Conservation (phyloP, 257 asterid species). For the Capsicum rhomboideum region DNA sequence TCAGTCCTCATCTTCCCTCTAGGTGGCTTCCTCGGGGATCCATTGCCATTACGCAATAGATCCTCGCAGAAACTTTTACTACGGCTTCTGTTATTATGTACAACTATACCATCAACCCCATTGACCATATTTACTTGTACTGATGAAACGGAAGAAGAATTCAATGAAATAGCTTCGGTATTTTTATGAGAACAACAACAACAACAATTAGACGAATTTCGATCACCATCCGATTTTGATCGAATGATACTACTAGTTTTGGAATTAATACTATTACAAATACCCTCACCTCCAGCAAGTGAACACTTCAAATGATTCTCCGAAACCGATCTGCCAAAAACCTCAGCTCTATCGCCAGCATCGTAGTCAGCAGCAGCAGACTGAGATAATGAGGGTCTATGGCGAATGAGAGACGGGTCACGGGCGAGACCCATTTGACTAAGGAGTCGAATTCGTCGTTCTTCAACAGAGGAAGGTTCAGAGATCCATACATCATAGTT, state of each 20-base stretch:
- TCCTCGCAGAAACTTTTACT: slow-evolving; percentile 12
- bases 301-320: slow-evolving; percentile 24
- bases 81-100: slow-evolving; percentile 17
- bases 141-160: slow-evolving; percentile 3
- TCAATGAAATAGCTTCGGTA: slow-evolving; percentile 3
- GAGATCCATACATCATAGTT: slow-evolving; percentile 92
- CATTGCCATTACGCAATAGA: slow-evolving; percentile 11
- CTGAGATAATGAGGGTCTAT: slow-evolving; percentile 38
- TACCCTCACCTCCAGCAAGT: slow-evolving; percentile 7
- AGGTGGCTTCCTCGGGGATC: slow-evolving; percentile 33
- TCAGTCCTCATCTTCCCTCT: slow-evolving; percentile 20
- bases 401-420: slow-evolving; percentile 71
- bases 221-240: slow-evolving; percentile 15
- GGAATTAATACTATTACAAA: not conserved
- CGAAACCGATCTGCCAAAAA: slow-evolving; percentile 8
- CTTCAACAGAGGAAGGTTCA: slow-evolving; percentile 75
- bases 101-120: slow-evolving; percentile 17
- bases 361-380: slow-evolving; percentile 2
- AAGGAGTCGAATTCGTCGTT: slow-evolving; percentile 76
- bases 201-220: not conserved
- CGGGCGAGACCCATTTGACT: slow-evolving; percentile 70
- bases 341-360: not conserved
- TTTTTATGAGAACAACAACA: not conserved
- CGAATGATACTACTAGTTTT: not conserved
- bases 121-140: slow-evolving; percentile 5